Evolutionary conservation across 768 basidiomycete genomes (phyloP), one percentile per base, ranked within the genome.

Genomic region (Mycena chlorophos): DNA sequence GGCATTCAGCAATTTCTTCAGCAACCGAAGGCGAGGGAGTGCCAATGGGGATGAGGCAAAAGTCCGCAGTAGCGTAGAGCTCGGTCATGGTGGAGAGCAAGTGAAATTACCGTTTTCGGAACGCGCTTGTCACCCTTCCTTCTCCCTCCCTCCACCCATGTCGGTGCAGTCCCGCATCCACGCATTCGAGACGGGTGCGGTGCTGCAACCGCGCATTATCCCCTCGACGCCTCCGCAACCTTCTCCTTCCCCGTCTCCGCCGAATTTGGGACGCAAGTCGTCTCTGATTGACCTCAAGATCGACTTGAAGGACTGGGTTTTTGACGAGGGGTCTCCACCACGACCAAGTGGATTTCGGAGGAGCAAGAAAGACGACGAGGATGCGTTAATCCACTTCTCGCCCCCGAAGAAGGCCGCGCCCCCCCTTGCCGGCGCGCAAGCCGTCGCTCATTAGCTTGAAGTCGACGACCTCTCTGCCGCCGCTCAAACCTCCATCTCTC

Each of bases 41-140:
- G 53, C 92, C 92, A 52, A 94, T 87, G 13, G 92, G 93, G 53
- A 94, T 86, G 34, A 94, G 82, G 65, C 92, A 94, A 66, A 95
- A 93, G 69, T 94, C 92, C 92, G 56, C 90, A 37, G 89, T 84
- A 20, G 88, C 89, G 66, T 91, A 91, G 45, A 91, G 80, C 52
- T 89, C 83, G n/a, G 57, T 19, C 60, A 66, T 68, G 47, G 26
- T 30, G 54, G 50, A 57, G n/a, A n/a, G n/a, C n/a, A n/a, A n/a
- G n/a, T n/a, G n/a, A n/a, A n/a, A n/a, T n/a, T n/a, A n/a, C n/a
- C n/a, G n/a, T n/a, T n/a, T 52, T 58, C 42, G 55, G 56, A 51
- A 56, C 49, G 23, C 8, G 5, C 5, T 46, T 23, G 45, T 46
- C 23, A 23, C 45, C 22, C 8, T 8, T 8, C 40, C 8, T 20